Conservation (phyloP, 2,329 filamentous ascomycete species). For the Juglanconis oblonga region DNA sequence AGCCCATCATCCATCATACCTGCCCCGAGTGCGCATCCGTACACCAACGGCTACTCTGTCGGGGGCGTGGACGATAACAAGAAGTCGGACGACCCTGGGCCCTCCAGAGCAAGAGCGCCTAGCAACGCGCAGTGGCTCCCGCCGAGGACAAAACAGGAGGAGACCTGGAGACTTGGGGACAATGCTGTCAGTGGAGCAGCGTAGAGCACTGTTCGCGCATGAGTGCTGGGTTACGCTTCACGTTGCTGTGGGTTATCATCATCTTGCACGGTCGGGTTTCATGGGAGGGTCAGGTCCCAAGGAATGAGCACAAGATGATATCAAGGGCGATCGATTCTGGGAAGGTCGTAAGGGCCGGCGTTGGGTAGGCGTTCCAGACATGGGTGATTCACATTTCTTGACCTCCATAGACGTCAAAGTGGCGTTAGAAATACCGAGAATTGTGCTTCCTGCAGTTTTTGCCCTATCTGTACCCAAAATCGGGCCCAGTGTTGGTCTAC, state of each 20-base stretch:
- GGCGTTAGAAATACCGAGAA: neutral
- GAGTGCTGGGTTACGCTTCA: too few species aligned
- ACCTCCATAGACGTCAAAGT: neutral
- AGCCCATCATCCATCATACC: slow-evolving; percentile 27
- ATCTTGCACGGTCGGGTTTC: neutral
- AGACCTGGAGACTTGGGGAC: slow-evolving; percentile 65
- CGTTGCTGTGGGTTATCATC: neutral
- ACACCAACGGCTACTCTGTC: slow-evolving; percentile 44
- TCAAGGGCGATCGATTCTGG: neutral
- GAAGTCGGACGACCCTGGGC: slow-evolving; percentile 50
- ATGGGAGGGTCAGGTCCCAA: neutral
- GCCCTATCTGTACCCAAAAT: neutral
- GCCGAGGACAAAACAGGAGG: slow-evolving; percentile 79
- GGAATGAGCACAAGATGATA: neutral
- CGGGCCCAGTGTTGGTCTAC: slow-evolving; percentile 31
- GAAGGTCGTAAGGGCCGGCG: neutral
- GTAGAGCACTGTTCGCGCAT: neutral
- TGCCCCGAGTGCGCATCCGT: slow-evolving; percentile 31
- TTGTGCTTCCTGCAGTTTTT: neutral
- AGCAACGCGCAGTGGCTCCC: slow-evolving; percentile 65
- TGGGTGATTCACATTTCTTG: neutral
- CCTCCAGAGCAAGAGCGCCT: slow-evolving; percentile 35
- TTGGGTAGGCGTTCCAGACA: neutral
- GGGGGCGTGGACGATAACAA: slow-evolving; percentile 48
- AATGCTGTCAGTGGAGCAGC: slow-evolving; percentile 21